A percentile compares a stretch with the other conserved stretches of the same genome.
Conservation (phyloP, 2,329 filamentous ascomycete genomes). For the Sclerotinia nivalis region DNA sequence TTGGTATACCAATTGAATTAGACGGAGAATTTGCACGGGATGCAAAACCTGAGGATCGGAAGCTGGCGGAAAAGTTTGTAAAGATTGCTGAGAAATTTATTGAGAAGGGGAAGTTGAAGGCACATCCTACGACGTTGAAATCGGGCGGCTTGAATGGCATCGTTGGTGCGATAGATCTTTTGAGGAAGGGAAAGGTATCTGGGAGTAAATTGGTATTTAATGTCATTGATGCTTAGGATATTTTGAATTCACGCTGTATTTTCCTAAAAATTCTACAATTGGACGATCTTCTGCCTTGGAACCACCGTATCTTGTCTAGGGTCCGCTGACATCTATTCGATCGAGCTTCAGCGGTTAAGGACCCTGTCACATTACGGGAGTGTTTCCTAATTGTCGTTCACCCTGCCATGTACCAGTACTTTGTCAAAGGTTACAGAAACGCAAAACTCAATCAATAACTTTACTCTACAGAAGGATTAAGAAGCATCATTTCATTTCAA, state of each 20-base stretch:
- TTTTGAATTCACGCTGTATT: neutral
- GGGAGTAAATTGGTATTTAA: slow-evolving; percentile 9
- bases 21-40: slow-evolving; percentile 14
- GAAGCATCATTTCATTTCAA: neutral
- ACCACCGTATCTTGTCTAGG: too few species aligned
- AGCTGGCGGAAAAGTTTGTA: slow-evolving; percentile 17
- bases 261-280: neutral
- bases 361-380: too few species aligned
- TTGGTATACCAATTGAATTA: slow-evolving; percentile 14
- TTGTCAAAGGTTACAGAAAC: neutral
- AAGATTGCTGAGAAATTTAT: slow-evolving; percentile 12
- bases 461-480: neutral
- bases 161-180: slow-evolving; percentile 3
- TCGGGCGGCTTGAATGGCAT: neutral
- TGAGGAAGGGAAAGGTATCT: slow-evolving; percentile 19
- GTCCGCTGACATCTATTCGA: neutral
- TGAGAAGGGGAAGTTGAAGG: slow-evolving; percentile 6
- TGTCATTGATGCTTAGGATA: neutral
- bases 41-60: slow-evolving; percentile 14
- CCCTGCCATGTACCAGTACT: neutral
- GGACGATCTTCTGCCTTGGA: neutral
- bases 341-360: neutral
- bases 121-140: slow-evolving; percentile 9
- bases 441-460: neutral
- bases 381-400: neutral